A percentile compares a stretch with the other conserved stretches of the same genome.
These are phyloP conservation scores for Oldenlandia corymbosa DNA, from an alignment of 257 asterid species.

Conservation along the genomic window DNA sequence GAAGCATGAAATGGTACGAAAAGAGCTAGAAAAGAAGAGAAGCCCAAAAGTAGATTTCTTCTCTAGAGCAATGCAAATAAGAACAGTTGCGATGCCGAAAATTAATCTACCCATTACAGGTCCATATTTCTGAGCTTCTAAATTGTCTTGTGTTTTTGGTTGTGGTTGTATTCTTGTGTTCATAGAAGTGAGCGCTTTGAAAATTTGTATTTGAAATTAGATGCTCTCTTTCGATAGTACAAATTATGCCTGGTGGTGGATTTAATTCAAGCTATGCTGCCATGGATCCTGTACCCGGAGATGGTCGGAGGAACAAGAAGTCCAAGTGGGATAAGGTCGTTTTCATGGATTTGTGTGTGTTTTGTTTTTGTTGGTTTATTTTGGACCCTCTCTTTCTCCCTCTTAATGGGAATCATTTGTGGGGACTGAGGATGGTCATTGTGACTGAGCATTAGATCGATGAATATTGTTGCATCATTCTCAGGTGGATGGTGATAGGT, in stretches of 20 bases:
- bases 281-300: conserved; percentile 49
- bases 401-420: conserved; percentile 12
- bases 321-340: conserved; percentile 98
- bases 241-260: conserved; percentile 19
- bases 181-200: background rate
- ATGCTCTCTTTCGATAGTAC: conserved; percentile 4
- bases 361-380: too few relatives aligned
- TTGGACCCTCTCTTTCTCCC: too few relatives aligned
- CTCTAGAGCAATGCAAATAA: conserved; percentile 74
- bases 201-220: too few relatives aligned
- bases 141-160: background rate
- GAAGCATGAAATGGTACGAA: conserved; percentile 82
- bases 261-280: conserved; percentile 28
- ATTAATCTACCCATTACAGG: conserved; percentile 64
- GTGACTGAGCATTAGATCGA: conserved; percentile 13
- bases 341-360: too few relatives aligned
- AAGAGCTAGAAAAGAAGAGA: conserved; percentile 85
- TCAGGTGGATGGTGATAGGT: conserved; percentile 75
- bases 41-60: conserved; percentile 71
- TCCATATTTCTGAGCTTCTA: conserved; percentile 16
- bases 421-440: conserved; percentile 3
- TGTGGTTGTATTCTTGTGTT: too few relatives aligned
- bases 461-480: conserved; percentile 23
- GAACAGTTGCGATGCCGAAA: conserved; percentile 60
- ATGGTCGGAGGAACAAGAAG: conserved; percentile 83